Evolutionary conservation across 139 green algal species (phyloP).

Genomic region (Nannochloris sp.): DNA sequence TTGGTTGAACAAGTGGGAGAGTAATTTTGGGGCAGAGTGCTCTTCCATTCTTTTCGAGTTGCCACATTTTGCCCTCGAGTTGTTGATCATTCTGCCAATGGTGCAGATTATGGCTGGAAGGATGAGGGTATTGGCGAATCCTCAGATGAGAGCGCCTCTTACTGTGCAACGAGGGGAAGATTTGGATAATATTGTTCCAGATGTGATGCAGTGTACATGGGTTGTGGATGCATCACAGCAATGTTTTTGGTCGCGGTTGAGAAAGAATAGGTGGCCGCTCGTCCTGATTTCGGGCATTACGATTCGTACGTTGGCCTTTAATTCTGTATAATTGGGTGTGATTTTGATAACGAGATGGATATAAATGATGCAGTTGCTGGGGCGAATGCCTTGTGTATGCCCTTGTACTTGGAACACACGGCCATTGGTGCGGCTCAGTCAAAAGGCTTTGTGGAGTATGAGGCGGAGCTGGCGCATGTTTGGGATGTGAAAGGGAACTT

Average conservation of each 20-base stretch:
- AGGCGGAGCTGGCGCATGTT: no score
- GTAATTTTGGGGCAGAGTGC: conserved; percentile 49
- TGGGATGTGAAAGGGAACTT: no score
- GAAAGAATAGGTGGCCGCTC: conserved; percentile 54
- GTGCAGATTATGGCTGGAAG: conserved; percentile 65
- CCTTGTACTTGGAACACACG: no score
- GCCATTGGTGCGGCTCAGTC: no score
- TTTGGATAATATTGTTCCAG: conserved; percentile 19
- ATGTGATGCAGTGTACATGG: conserved; percentile 65
- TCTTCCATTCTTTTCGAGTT: conserved; percentile 68
- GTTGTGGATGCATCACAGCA: conserved; percentile 36
- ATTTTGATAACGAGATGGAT: no score
- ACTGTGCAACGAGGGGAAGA: not conserved
- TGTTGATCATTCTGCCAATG: conserved; percentile 74
- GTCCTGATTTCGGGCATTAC: conserved; percentile 34
- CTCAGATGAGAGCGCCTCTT: conserved; percentile 23
- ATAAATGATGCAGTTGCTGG: no score
- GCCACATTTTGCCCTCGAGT: conserved; percentile 77
- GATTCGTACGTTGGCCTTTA: conserved; percentile 6
- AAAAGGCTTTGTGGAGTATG: no score
- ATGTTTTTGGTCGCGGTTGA: conserved; percentile 40
- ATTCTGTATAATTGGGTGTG: not conserved
- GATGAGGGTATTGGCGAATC: conserved; percentile 58
- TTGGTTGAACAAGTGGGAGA: conserved; percentile 83
- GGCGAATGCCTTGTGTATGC: no score